phyloP scores from a whole-genome alignment of 2,329 filamentous ascomycete genomes.

The Botrytis byssoidea region DNA sequence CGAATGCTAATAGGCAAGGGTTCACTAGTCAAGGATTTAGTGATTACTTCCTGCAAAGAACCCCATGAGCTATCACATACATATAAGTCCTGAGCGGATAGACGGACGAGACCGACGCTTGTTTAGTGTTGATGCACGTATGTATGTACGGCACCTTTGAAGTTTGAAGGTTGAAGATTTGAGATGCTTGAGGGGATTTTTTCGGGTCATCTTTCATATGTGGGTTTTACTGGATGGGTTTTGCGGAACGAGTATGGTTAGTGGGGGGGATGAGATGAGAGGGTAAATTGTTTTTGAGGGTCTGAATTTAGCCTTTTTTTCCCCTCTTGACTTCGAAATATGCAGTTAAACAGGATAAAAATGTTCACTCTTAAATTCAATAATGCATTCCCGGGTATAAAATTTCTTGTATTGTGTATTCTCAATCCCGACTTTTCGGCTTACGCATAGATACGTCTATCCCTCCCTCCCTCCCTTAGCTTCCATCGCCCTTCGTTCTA shows the following conservation, averaged over 20 bases:
- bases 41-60: conserved; percentile 1
- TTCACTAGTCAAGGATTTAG: background rate
- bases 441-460: background rate
- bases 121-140: conserved; percentile 5
- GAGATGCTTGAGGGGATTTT: background rate
- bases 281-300: background rate
- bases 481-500: background rate
- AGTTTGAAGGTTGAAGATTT: background rate
- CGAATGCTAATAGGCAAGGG: background rate
- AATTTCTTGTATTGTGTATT: background rate
- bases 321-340: background rate
- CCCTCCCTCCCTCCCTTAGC: background rate
- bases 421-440: background rate
- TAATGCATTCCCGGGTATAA: background rate
- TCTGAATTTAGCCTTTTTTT: background rate
- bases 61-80: conserved; percentile 3
- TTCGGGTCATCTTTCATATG: background rate
- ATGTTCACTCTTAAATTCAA: background rate
- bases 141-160: conserved; percentile 6
- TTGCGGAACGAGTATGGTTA: background rate
- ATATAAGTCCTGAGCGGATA: background rate
- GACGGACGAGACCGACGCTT: background rate
- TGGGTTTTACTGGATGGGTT: background rate
- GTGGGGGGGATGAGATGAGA: background rate
- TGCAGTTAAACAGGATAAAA: background rate